A percentile compares a stretch with the other conserved stretches of the same genome.
Conservation (phyloP, 345 rosid species). For the Rhodamnia rubescens region DNA sequence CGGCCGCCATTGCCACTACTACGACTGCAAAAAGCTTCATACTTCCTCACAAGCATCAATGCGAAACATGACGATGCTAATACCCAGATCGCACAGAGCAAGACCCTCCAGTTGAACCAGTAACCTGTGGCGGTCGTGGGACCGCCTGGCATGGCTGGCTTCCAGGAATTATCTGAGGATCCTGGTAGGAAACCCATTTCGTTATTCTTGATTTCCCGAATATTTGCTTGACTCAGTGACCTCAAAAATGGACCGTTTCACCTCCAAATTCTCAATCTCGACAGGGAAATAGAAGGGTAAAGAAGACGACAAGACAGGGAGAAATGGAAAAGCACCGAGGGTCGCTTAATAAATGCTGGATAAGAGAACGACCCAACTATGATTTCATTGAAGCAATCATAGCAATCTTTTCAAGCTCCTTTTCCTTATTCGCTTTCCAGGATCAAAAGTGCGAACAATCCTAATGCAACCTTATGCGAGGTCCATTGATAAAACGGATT, state of each 20-base stretch:
- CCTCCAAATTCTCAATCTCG: not conserved
- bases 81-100: slow-evolving; percentile 55
- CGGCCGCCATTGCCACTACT: not conserved
- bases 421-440: not conserved
- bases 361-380: not conserved
- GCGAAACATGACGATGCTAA: slow-evolving; percentile 22
- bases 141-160: slow-evolving; percentile 39
- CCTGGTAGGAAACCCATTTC: slow-evolving; percentile 37
- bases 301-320: not conserved
- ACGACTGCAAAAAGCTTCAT: slow-evolving; percentile 24
- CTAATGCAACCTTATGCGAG: not conserved
- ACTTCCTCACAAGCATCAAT: slow-evolving; percentile 46
- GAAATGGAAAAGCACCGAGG: not conserved
- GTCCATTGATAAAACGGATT: not conserved
- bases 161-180: slow-evolving; percentile 39
- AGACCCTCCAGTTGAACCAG: slow-evolving; percentile 96
- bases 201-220: not conserved
- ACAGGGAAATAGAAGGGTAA: not conserved
- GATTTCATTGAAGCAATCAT: not conserved
- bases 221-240: not conserved
- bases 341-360: not conserved
- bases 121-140: slow-evolving; percentile 52
- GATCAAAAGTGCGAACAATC: not conserved
- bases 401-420: not conserved
- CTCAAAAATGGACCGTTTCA: not conserved